Evolutionary conservation across 75 land plant genomes (phyloP).

Genomic region (Cupressus sempervirens): DNA sequence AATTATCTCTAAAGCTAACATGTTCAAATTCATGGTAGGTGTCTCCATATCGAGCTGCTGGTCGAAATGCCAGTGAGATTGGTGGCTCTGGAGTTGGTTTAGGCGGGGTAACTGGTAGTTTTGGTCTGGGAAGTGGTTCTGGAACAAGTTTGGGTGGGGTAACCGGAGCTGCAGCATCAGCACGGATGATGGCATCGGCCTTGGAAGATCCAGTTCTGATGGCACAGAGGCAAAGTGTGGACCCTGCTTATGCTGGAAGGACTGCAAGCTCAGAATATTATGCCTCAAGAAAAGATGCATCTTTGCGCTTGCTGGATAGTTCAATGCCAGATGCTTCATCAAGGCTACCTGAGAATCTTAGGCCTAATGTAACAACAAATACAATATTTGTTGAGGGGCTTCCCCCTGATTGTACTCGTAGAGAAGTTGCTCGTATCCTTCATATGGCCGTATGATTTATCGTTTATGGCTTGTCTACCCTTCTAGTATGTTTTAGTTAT

Average conservation of each 20-base stretch:
- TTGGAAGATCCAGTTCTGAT: constrained; percentile 30
- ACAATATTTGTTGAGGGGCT: constrained; percentile 76
- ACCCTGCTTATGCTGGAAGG: constrained; percentile 20
- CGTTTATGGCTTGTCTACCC: background rate
- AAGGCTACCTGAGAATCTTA: constrained; percentile 9
- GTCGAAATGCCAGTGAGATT: constrained; percentile 22
- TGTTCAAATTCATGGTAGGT: constrained; percentile 14
- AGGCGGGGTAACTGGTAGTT: constrained; percentile 13
- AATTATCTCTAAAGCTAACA: background rate
- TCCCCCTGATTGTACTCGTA: constrained; percentile 66
- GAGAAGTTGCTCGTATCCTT: constrained; percentile 84
- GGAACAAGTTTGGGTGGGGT: constrained; percentile 1
- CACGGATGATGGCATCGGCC: background rate
- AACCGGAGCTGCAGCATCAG: background rate
- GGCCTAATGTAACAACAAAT: constrained; percentile 29
- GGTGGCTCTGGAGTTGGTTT: constrained; percentile 15
- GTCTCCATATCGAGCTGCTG: constrained; percentile 17
- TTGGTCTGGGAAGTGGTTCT: constrained; percentile 6
- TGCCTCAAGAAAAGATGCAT: constrained; percentile 15
- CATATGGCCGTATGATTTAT: background rate
- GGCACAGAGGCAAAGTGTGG: constrained; percentile 22
- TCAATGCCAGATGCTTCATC: background rate
- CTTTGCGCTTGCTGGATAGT: background rate
- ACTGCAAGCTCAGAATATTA: constrained; percentile 16
- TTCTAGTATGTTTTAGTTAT: background rate